These are phyloP conservation scores for Rhizophagus clarus DNA, from an alignment of 192 early-diverging fungal genomes.

Conservation along the genomic window DNA sequence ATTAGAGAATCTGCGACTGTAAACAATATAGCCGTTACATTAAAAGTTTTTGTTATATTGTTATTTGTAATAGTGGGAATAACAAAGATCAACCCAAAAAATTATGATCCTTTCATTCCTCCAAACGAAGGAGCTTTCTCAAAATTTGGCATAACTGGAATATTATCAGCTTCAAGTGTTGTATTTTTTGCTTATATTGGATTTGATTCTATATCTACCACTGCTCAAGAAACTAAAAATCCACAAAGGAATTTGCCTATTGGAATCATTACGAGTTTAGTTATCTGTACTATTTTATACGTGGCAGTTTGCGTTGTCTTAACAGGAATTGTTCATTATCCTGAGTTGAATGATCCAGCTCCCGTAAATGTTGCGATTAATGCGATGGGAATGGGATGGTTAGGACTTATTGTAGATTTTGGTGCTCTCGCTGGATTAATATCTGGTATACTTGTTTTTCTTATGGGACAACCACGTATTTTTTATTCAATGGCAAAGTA, in stretches of 20 bases:
- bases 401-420: slow-evolving; percentile 72
- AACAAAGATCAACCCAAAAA: slow-evolving; percentile 65
- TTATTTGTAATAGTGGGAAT: slow-evolving; percentile 81
- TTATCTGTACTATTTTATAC: neutral
- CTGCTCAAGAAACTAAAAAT: slow-evolving; percentile 78
- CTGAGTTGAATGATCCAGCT: slow-evolving; percentile 44
- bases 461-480: slow-evolving; percentile 88
- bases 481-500: slow-evolving; percentile 80
- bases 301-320: slow-evolving; percentile 56
- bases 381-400: slow-evolving; percentile 60
- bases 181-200: slow-evolving; percentile 88
- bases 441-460: slow-evolving; percentile 74
- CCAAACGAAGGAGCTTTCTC: slow-evolving; percentile 53
- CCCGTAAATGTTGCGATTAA: slow-evolving; percentile 58
- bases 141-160: slow-evolving; percentile 67
- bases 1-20: slow-evolving; percentile 73
- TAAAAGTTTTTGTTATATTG: slow-evolving; percentile 74
- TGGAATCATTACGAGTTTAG: slow-evolving; percentile 80
- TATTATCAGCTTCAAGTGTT: slow-evolving; percentile 70
- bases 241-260: slow-evolving; percentile 83
- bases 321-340: slow-evolving; percentile 74
- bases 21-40: slow-evolving; percentile 68
- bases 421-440: slow-evolving; percentile 79
- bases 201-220: slow-evolving; percentile 87
- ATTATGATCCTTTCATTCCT: slow-evolving; percentile 83